Evolutionary conservation across 2,329 filamentous ascomycete genomes (phyloP).

Genomic region (Ophiocordyceps camponoti-leonardi): DNA sequence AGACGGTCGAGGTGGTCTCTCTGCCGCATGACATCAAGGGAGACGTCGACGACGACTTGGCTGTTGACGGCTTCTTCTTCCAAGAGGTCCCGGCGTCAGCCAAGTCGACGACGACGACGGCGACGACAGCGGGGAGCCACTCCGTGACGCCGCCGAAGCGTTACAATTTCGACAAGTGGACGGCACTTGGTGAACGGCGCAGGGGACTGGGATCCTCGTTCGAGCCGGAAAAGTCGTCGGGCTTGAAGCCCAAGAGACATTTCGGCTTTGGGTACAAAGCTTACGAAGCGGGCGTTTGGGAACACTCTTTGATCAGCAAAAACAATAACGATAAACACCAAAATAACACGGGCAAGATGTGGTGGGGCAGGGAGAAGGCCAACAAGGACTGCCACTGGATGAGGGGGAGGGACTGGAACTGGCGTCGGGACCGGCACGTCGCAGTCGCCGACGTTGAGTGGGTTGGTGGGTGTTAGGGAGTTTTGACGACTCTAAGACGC

Average conservation of each 20-base stretch:
- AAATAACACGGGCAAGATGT: constrained; percentile 10
- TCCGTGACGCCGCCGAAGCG: constrained; percentile 48
- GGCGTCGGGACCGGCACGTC: constrained; percentile 43
- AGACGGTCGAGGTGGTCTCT: constrained; percentile 5
- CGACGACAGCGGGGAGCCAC: constrained; percentile 31
- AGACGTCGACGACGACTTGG: constrained; percentile 45
- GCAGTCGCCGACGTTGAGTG: constrained; percentile 76
- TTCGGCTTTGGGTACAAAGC: constrained; percentile 29
- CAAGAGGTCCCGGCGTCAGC: constrained; percentile 39
- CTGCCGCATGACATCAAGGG: constrained; percentile 18
- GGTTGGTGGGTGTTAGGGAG: constrained; percentile 78
- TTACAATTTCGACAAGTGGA: constrained; percentile 64
- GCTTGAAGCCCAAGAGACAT: constrained; percentile 30
- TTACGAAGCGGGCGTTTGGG: constrained; percentile 30
- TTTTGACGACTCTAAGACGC: constrained; percentile 16
- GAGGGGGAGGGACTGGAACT: constrained; percentile 42
- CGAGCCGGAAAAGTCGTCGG: constrained; percentile 31
- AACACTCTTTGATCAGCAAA: constrained; percentile 20
- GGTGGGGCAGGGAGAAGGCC: constrained; percentile 25
- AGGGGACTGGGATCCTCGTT: constrained; percentile 43
- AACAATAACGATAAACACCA: constrained; percentile 14
- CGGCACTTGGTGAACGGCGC: constrained; percentile 67
- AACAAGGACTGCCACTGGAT: constrained; percentile 39
- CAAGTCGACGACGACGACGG: constrained; percentile 3
- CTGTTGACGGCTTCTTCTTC: constrained; percentile 56